A percentile compares a stretch with the other conserved stretches of the same genome.
Conservation (phyloP, 257 asterid genomes). For the Capsicum pubescens region DNA sequence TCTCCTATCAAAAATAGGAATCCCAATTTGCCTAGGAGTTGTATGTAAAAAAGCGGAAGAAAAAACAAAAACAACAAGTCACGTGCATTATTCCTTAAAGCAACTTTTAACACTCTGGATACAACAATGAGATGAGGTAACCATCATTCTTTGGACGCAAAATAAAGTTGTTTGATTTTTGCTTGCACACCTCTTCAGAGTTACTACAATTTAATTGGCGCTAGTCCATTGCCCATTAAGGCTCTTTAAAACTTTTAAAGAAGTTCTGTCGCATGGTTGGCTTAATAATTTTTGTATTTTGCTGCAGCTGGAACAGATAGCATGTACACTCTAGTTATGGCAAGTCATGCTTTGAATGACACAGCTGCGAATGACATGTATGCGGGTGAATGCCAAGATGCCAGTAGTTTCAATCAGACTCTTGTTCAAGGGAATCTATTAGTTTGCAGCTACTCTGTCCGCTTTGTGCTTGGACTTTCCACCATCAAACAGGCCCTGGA, state of each 20-base stretch:
- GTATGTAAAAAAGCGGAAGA: too few species aligned
- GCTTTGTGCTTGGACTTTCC: slow-evolving; percentile 95
- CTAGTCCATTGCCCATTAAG: background rate
- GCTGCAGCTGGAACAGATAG: slow-evolving; percentile 79
- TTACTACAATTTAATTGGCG: background rate
- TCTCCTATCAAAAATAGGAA: too few species aligned
- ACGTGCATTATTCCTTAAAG: too few species aligned
- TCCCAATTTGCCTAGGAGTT: too few species aligned
- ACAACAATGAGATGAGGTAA: background rate
- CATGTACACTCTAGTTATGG: slow-evolving; percentile 83
- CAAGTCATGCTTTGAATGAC: slow-evolving; percentile 73
- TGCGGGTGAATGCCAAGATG: slow-evolving; percentile 91
- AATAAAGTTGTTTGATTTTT: background rate
- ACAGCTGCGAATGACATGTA: slow-evolving; percentile 67
- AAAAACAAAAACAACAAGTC: too few species aligned
- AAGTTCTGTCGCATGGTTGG: background rate
- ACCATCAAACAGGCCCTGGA: slow-evolving; percentile 85
- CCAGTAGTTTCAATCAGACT: slow-evolving; percentile 61
- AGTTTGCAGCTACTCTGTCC: slow-evolving; percentile 97
- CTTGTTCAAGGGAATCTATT: slow-evolving; percentile 76
- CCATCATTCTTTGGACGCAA: background rate
- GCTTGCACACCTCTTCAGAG: slow-evolving; percentile 14
- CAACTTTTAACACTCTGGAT: background rate
- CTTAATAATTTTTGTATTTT: slow-evolving; percentile 25
- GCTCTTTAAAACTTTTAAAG: slow-evolving; percentile 13